Percentiles rank a stretch among this genome's conserved stretches.
These are phyloP conservation scores for Colletotrichum gigasporum DNA, from an alignment of 2,329 filamentous ascomycete species.

Conservation along the genomic window DNA sequence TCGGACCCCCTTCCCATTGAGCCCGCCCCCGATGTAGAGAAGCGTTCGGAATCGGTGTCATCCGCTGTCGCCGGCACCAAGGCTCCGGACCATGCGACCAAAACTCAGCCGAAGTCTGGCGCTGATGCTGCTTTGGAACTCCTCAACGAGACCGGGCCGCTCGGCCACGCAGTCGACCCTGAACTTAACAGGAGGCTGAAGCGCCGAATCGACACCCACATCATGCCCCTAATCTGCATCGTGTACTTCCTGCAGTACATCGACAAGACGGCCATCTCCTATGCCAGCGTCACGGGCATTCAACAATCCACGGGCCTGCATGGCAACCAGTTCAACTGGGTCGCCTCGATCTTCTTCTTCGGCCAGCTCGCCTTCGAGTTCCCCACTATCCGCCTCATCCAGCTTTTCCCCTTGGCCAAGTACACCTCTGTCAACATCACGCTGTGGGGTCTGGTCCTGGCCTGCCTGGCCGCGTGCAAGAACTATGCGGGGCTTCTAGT, in stretches of 20 bases:
- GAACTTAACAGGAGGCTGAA: constrained; percentile 49
- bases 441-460: constrained; percentile 52
- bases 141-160: constrained; percentile 18
- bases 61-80: not conserved
- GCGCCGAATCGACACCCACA: constrained; percentile 63
- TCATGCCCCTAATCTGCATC: constrained; percentile 66
- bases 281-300: constrained; percentile 66
- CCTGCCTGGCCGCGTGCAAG: constrained; percentile 69
- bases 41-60: not conserved
- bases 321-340: constrained; percentile 54
- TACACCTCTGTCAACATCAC: constrained; percentile 47
- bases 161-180: constrained; percentile 27
- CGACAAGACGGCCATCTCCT: constrained; percentile 67
- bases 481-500: constrained; percentile 70
- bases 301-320: constrained; percentile 54
- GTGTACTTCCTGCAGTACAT: constrained; percentile 70
- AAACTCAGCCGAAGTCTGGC: not conserved
- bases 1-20: not conserved
- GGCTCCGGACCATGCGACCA: not conserved
- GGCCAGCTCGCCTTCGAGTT: constrained; percentile 48
- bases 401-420: constrained; percentile 48
- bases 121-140: constrained; percentile 17
- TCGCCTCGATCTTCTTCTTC: constrained; percentile 46
- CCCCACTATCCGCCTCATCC: constrained; percentile 47
- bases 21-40: not conserved